phyloP scores from a whole-genome alignment of 2,329 filamentous ascomycete species.

The Aspergillus sp. region DNA sequence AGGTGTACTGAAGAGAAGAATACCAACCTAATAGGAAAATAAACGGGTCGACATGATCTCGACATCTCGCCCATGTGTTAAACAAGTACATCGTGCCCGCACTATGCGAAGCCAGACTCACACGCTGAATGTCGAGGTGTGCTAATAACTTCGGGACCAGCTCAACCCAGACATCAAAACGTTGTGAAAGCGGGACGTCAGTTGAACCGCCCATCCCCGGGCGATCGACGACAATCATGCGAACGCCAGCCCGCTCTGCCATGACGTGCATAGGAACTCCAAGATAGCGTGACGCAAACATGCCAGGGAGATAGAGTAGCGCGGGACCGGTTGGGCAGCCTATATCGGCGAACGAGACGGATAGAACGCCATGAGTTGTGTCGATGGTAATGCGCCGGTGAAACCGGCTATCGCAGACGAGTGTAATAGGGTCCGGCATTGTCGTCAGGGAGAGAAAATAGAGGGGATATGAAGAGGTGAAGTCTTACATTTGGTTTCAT shows the following conservation, averaged over 20 bases:
- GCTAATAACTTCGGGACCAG: constrained; percentile 40
- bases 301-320: constrained; percentile 26
- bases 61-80: constrained; percentile 33
- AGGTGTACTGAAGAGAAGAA: background rate
- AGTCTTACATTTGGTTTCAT: too few relatives aligned
- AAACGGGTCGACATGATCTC: constrained; percentile 6
- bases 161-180: constrained; percentile 44
- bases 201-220: constrained; percentile 42
- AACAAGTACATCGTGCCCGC: constrained; percentile 46
- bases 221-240: constrained; percentile 26
- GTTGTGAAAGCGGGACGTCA: constrained; percentile 33
- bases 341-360: constrained; percentile 24
- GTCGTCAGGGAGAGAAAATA: too few relatives aligned
- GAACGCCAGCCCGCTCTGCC: constrained; percentile 24
- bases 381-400: constrained; percentile 23
- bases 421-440: background rate
- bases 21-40: constrained; percentile 18
- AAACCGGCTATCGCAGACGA: constrained; percentile 21
- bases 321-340: constrained; percentile 13
- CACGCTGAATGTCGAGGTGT: constrained; percentile 29
- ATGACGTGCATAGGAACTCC: constrained; percentile 23
- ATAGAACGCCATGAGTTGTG: constrained; percentile 18
- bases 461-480: too few relatives aligned
- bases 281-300: constrained; percentile 28
- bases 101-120: constrained; percentile 42